phyloP scores from a whole-genome alignment of 1,284 basidiomycete species.

The Heterobasidion annosum region DNA sequence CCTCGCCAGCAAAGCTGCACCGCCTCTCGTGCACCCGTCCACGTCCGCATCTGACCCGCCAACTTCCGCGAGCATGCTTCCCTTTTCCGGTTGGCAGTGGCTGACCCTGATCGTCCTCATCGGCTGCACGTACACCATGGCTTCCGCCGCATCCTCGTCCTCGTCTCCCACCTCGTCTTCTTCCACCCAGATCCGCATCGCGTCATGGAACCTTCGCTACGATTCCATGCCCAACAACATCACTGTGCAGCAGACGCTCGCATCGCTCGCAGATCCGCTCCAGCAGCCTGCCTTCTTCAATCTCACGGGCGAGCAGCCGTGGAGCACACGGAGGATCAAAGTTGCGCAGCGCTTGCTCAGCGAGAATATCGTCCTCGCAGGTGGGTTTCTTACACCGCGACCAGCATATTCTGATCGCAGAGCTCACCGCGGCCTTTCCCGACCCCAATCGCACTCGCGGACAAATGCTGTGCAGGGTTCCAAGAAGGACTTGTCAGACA shows the following conservation, averaged over 20 bases:
- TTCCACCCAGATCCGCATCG: constrained; percentile 25
- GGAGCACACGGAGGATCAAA: constrained; percentile 39
- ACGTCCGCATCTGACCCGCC: neutral
- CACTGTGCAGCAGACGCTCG: constrained; percentile 36
- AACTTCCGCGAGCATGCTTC: neutral
- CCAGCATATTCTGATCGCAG: neutral
- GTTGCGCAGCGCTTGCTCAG: constrained; percentile 36
- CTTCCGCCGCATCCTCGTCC: neutral
- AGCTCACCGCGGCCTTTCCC: neutral
- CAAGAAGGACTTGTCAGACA: constrained; percentile 56
- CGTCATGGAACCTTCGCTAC: constrained; percentile 46
- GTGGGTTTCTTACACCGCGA: constrained; percentile 12
- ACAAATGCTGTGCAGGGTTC: constrained; percentile 28
- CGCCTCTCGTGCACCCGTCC: too few relatives aligned
- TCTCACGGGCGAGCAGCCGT: constrained; percentile 34
- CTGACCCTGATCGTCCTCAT: neutral
- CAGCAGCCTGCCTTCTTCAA: constrained; percentile 22
- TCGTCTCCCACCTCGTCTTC: neutral
- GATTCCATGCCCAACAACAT: constrained; percentile 43
- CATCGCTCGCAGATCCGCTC: constrained; percentile 32
- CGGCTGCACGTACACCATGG: neutral
- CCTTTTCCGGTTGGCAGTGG: neutral
- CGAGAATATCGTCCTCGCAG: constrained; percentile 30
- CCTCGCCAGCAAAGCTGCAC: too few relatives aligned
- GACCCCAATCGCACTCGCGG: neutral